These are phyloP conservation scores for Sphagnum contortum DNA, from an alignment of 225 moss, liverwort and hornwort genomes.

Conservation along the genomic window DNA sequence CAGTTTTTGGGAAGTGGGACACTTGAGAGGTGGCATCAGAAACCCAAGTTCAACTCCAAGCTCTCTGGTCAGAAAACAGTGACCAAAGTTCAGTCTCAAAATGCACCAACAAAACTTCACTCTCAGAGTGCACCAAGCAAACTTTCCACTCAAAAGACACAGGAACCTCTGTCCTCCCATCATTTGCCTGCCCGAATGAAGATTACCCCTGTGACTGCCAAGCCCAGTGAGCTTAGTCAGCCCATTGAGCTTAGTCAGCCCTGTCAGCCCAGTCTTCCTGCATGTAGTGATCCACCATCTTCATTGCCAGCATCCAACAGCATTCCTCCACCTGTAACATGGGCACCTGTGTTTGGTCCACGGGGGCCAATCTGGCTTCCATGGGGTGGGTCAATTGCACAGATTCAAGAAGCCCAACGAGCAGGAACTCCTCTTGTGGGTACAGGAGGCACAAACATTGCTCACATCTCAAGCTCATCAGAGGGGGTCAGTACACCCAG, in stretches of 20 bases:
- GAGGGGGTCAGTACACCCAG: conserved; percentile 2
- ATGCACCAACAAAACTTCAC: conserved; percentile 8
- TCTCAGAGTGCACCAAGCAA: background rate
- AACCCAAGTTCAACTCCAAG: background rate
- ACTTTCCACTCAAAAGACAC: background rate
- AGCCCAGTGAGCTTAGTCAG: background rate
- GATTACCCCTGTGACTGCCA: conserved; percentile 4
- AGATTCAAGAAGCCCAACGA: conserved; percentile 1
- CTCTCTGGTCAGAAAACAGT: conserved; percentile 1
- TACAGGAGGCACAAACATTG: background rate
- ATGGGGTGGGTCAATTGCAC: conserved; percentile 7
- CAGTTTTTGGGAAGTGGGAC: conserved; percentile 14
- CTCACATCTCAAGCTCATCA: conserved; percentile 7
- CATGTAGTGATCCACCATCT: background rate
- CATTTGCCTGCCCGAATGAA: conserved; percentile 4
- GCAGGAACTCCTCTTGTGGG: background rate
- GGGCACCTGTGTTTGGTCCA: conserved; percentile 9
- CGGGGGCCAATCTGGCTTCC: conserved; percentile 15
- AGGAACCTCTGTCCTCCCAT: conserved; percentile 4
- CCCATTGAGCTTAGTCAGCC: no score
- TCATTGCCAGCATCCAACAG: conserved; percentile 6
- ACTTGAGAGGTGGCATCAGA: conserved; percentile 5
- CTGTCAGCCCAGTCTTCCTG: no score
- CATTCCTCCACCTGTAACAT: background rate
- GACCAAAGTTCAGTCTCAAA: background rate